Evolutionary conservation across 192 early-diverging fungal species (phyloP).

Genomic region (Linnemannia schmuckeri): DNA sequence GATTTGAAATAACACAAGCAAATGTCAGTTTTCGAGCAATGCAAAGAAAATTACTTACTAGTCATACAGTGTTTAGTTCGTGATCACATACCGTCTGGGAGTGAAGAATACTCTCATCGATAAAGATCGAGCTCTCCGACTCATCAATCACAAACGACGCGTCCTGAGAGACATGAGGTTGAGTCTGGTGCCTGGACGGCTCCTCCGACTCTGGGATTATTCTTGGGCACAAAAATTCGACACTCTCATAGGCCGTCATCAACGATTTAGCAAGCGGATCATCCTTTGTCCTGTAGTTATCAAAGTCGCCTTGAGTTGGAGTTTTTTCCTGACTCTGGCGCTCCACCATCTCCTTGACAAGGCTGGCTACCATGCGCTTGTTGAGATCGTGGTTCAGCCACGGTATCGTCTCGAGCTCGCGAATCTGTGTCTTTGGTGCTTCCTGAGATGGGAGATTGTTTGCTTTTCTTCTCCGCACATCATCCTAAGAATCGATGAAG

Average conservation of each 20-base stretch:
- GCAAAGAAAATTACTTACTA: slow-evolving; percentile 51
- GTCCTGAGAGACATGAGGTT: not conserved
- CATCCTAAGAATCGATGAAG: slow-evolving; percentile 26
- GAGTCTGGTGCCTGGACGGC: not conserved
- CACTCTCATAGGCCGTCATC: slow-evolving; percentile 36
- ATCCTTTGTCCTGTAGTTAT: slow-evolving; percentile 8
- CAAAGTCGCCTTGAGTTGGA: slow-evolving; percentile 32
- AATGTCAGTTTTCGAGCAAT: not conserved
- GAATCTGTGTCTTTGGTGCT: slow-evolving; percentile 37
- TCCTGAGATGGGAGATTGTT: slow-evolving; percentile 43
- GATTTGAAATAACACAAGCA: not conserved
- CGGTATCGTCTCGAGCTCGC: slow-evolving; percentile 33
- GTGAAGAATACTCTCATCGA: slow-evolving; percentile 38
- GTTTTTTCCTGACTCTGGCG: slow-evolving; percentile 24
- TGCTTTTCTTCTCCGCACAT: slow-evolving; percentile 36
- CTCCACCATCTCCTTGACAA: slow-evolving; percentile 36
- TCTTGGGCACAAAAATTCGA: slow-evolving; percentile 34
- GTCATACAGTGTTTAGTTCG: not conserved
- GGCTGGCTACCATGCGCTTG: slow-evolving; percentile 35
- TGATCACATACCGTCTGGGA: slow-evolving; percentile 37
- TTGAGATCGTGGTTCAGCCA: slow-evolving; percentile 44
- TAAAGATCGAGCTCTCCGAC: slow-evolving; percentile 37
- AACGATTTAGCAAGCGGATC: slow-evolving; percentile 22
- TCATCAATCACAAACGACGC: slow-evolving; percentile 41
- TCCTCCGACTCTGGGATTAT: not conserved